Evolutionary conservation across 805 yeast genomes (phyloP).

Genomic region (Candida ipomoeae): DNA sequence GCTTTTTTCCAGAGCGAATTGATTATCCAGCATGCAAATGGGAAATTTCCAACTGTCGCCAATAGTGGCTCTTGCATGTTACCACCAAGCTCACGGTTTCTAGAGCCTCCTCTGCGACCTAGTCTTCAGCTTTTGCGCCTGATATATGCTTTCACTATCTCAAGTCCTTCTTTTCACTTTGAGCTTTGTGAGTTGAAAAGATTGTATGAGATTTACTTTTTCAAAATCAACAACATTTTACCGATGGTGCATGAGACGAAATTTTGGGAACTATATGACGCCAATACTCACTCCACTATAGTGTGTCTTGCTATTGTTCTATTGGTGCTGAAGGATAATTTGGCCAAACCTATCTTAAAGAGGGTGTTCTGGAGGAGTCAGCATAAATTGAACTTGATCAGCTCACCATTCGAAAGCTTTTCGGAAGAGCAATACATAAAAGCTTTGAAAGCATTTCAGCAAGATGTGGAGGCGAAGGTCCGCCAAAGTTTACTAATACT

Average conservation of each 20-base stretch:
- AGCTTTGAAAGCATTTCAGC: slow-evolving; percentile 16
- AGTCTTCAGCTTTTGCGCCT: slow-evolving; percentile 25
- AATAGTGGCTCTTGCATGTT: neutral
- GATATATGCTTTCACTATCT: slow-evolving; percentile 37
- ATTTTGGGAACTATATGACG: slow-evolving; percentile 27
- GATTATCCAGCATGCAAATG: neutral
- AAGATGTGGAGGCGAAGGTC: slow-evolving; percentile 28
- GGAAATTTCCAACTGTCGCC: neutral
- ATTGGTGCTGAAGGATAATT: slow-evolving; percentile 24
- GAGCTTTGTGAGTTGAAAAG: slow-evolving; percentile 16
- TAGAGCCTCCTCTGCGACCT: slow-evolving; percentile 1
- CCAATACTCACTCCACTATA: slow-evolving; percentile 19
- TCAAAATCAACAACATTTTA: slow-evolving; percentile 29
- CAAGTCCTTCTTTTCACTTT: slow-evolving; percentile 23
- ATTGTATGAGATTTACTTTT: slow-evolving; percentile 27
- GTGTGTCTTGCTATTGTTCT: slow-evolving; percentile 27
- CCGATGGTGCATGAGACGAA: slow-evolving; percentile 27
- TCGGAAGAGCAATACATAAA: slow-evolving; percentile 7
- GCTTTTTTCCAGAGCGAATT: neutral
- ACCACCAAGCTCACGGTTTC: neutral
- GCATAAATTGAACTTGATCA: neutral
- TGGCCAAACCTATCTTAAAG: slow-evolving; percentile 24
- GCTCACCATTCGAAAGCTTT: neutral
- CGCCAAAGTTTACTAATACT: slow-evolving; percentile 28
- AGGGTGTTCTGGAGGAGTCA: slow-evolving; percentile 17